Evolutionary conservation across 78 protist species (phyloP), one percentile per base, ranked within the genome.

Genomic region (Speleostelium caveatum): DNA sequence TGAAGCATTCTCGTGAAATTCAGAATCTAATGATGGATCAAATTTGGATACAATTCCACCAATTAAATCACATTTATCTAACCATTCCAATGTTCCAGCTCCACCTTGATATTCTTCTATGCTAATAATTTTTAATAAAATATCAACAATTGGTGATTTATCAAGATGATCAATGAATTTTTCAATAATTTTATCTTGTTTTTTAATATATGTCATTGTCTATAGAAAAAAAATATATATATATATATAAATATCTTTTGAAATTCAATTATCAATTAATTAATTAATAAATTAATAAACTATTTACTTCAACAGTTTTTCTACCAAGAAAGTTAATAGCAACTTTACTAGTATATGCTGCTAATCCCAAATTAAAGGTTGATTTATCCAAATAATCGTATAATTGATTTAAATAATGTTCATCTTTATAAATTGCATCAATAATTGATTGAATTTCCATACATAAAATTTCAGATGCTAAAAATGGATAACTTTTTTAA

Each of bases 11-110:
- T 69, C 80, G 42, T 93, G 86, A 55, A 75, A 87, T 49, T 83
- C 91, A 41, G 79, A 69, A 28, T 83, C 91, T 49, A 83, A 69
- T 33, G 79, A 12, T 83, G 91, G 91, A 42, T 69, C 79, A 69
- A 83, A 83, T 53, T 83, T 73, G 32, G 63, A 49, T 69, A 83
- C 63, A 24, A 83, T 83, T 26, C 91, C 91, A 69, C 79, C 73
- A 60, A 83, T 83, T 42, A 83, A 69, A 71, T 83, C 55, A 30
- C 61, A 69, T 67, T 62, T 83, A 42, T 83, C 91, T 42, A 83
- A 69, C 91, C 91, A 83, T 28, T 85, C 91, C 28, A 73, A 67
- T 38, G 92, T 92, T 60, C 95, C 89, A 28, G 86, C 96, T 28
- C 86, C 93, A 66, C 92, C 96, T 60, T 36, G 69, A 16, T 22